These are phyloP conservation scores for Purshia tridentata DNA, from an alignment of 306 rosid genomes.

Conservation along the genomic window DNA sequence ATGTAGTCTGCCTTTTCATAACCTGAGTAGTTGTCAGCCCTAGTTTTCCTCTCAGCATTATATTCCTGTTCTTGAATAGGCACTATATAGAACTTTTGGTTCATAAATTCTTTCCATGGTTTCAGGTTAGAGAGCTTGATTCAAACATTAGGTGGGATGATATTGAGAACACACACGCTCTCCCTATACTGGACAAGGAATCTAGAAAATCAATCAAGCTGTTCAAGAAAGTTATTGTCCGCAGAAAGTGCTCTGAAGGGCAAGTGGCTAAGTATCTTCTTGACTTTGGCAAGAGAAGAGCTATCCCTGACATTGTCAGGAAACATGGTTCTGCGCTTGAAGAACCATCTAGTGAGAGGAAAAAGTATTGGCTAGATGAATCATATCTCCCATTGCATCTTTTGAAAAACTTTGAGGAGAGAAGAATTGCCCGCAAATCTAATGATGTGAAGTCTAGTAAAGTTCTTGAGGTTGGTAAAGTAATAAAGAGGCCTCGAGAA, in stretches of 20 bases:
- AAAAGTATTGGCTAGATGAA: conserved; percentile 89
- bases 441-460: conserved; percentile 54
- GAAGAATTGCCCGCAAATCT: conserved; percentile 65
- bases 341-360: conserved; percentile 68
- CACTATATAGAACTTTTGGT: conserved; percentile 20
- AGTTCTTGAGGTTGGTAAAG: conserved; percentile 37
- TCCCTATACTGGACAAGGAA: conserved; percentile 70
- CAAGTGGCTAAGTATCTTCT: conserved; percentile 71
- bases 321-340: conserved; percentile 67
- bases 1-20: not conserved
- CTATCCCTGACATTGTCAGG: conserved; percentile 62
- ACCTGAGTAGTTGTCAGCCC: not conserved
- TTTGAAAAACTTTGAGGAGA: conserved; percentile 90
- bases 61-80: conserved; percentile 16
- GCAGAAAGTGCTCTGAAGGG: conserved; percentile 75
- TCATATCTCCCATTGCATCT: conserved; percentile 83
- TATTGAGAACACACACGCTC: conserved; percentile 75
- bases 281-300: conserved; percentile 97
- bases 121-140: conserved; percentile 93
- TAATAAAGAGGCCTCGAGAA: conserved; percentile 32
- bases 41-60: not conserved
- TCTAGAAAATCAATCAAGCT: conserved; percentile 71
- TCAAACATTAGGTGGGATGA: conserved; percentile 84
- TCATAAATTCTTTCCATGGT: conserved; percentile 24
- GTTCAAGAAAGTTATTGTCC: conserved; percentile 88